These are phyloP conservation scores for Cicer yamashitae DNA, from an alignment of 306 rosid species.

Conservation along the genomic window DNA sequence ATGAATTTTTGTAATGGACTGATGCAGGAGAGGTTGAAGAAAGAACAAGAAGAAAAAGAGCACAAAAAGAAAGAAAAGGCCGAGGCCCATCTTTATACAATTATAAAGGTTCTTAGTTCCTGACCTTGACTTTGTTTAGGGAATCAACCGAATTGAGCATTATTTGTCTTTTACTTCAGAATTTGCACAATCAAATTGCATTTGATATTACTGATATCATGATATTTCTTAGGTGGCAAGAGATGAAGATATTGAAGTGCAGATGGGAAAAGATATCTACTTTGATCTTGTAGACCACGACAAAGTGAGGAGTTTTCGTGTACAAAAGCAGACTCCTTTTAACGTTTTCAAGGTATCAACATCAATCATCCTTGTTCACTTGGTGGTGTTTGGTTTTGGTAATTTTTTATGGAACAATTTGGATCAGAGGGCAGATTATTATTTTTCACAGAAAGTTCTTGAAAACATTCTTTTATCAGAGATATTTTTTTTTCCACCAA, in stretches of 20 bases:
- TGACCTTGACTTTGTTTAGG: conserved; percentile 15
- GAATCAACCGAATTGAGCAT: conserved; percentile 34
- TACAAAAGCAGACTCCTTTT: conserved; percentile 74
- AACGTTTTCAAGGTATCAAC: conserved; percentile 74
- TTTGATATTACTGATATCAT: conserved; percentile 35
- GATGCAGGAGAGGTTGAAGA: conserved; percentile 78
- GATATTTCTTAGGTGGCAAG: conserved; percentile 66
- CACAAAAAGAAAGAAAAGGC: conserved; percentile 82
- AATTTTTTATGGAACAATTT: not conserved
- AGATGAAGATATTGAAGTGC: conserved; percentile 67
- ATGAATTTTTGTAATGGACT: conserved; percentile 25
- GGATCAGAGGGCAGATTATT: not conserved
- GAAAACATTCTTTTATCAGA: conserved; percentile 2
- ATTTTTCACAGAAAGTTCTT: not conserved
- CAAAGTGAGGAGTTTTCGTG: conserved; percentile 81
- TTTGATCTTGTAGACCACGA: conserved; percentile 94
- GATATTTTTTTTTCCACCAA: not conserved
- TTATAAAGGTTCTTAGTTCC: conserved; percentile 69
- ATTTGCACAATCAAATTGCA: conserved; percentile 7
- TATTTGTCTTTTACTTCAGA: conserved; percentile 17
- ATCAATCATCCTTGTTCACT: conserved; percentile 3
- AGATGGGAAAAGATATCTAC: conserved; percentile 79
- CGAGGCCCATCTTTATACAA: conserved; percentile 80
- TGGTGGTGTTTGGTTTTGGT: conserved; percentile 26
- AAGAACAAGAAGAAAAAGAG: conserved; percentile 90